These are phyloP conservation scores for Colletotrichum cereale DNA, from an alignment of 2,329 filamentous ascomycete genomes.

Conservation along the genomic window DNA sequence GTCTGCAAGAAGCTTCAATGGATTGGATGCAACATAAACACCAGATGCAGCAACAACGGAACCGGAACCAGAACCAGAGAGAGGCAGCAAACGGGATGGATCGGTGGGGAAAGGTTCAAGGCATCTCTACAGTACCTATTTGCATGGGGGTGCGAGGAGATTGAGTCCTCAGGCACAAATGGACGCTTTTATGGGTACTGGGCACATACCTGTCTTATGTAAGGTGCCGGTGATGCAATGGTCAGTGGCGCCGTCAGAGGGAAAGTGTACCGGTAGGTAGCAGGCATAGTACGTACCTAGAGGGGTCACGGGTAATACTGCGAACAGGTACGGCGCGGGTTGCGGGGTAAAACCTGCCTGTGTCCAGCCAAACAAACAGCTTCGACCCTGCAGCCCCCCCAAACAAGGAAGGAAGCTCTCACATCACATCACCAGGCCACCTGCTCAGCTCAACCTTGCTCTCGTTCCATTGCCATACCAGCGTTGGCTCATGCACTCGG, in stretches of 20 bases:
- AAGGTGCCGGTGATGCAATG: conserved; percentile 17
- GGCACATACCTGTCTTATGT: background rate
- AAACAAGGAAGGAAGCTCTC: background rate
- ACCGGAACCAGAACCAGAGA: background rate
- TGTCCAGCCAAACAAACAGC: conserved; percentile 24
- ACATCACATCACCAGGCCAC: background rate
- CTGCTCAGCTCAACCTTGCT: conserved; percentile 12
- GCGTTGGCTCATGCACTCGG: conserved; percentile 1
- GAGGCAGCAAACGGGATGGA: conserved; percentile 11
- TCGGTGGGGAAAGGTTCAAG: background rate
- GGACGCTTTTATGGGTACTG: fast-evolving
- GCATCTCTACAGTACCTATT: no score
- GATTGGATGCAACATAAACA: conserved; percentile 2
- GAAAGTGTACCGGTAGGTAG: no score
- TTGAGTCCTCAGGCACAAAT: conserved; percentile 20
- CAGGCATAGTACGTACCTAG: background rate
- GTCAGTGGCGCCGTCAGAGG: background rate
- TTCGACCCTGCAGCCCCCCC: background rate
- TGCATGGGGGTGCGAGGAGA: background rate
- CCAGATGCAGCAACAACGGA: conserved; percentile 11
- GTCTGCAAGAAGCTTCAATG: background rate
- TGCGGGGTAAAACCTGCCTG: conserved; percentile 31
- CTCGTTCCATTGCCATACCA: conserved; percentile 35
- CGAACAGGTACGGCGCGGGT: conserved; percentile 1
- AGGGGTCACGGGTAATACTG: conserved; percentile 13